A percentile compares a stretch with the other conserved stretches of the same genome.
Evolutionary conservation across 1,284 basidiomycete genomes (phyloP).

Genomic region (Cryptococcus sp.): DNA sequence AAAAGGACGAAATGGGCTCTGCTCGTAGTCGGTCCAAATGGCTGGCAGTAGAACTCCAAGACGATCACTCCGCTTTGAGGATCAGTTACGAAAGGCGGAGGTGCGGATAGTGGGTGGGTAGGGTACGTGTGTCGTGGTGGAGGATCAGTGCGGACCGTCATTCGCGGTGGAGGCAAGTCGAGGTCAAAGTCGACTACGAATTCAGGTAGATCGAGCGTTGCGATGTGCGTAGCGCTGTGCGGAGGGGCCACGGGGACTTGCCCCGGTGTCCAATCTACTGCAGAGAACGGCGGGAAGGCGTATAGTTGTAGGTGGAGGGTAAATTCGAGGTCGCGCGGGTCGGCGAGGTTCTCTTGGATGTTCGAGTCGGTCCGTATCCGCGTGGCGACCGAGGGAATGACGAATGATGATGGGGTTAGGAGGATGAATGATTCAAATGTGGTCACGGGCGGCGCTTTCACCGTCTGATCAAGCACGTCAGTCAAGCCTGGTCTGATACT

Average conservation of each 20-base stretch:
- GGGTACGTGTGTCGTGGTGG: slow-evolving; percentile 48
- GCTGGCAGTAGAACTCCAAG: slow-evolving; percentile 40
- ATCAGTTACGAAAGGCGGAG: slow-evolving; percentile 40
- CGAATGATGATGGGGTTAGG: slow-evolving; percentile 42
- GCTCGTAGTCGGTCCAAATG: slow-evolving; percentile 10
- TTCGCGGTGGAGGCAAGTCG: slow-evolving; percentile 35
- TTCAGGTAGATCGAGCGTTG: slow-evolving; percentile 42
- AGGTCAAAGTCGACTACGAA: slow-evolving; percentile 32
- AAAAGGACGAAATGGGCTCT: slow-evolving; percentile 39
- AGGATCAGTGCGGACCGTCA: slow-evolving; percentile 49
- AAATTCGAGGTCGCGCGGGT: slow-evolving; percentile 34
- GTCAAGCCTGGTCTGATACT: neutral
- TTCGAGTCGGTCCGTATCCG: slow-evolving; percentile 27
- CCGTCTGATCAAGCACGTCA: slow-evolving; percentile 17
- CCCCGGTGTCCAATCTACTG: neutral
- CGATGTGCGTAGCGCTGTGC: slow-evolving; percentile 36
- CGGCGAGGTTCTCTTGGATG: slow-evolving; percentile 25
- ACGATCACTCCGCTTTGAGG: slow-evolving; percentile 47
- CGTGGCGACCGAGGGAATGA: slow-evolving; percentile 37
- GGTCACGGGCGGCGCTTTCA: slow-evolving; percentile 27
- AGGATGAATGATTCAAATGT: slow-evolving; percentile 45
- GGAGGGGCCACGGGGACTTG: slow-evolving; percentile 24
- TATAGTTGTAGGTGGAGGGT: slow-evolving; percentile 45
- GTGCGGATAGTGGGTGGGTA: slow-evolving; percentile 30
- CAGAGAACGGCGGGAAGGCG: slow-evolving; percentile 42